These are phyloP conservation scores for Pyricularia sp. DNA, from an alignment of 2,329 filamentous ascomycete species.

Conservation along the genomic window DNA sequence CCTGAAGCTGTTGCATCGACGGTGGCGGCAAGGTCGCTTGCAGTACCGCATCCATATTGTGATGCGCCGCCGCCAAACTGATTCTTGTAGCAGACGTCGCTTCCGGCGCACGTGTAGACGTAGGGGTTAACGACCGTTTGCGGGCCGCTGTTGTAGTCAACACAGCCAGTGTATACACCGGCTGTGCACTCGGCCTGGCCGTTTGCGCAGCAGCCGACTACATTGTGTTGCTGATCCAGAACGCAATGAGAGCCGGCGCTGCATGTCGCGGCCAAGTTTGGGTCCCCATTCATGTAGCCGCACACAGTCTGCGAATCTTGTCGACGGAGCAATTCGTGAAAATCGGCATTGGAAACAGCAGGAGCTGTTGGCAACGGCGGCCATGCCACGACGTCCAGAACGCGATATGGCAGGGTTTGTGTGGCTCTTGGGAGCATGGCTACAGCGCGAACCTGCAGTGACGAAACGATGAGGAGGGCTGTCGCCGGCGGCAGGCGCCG, in stretches of 20 bases:
- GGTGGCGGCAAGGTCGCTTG: conserved; percentile 32
- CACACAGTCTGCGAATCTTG: conserved; percentile 40
- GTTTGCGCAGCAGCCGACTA: conserved; percentile 32
- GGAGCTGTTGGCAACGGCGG: conserved; percentile 25
- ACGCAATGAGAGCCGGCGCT: conserved; percentile 41
- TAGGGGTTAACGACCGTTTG: conserved; percentile 42
- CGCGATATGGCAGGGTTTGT: conserved; percentile 15
- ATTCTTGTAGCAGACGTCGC: conserved; percentile 42
- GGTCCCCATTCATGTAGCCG: conserved; percentile 41
- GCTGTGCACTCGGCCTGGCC: conserved; percentile 32
- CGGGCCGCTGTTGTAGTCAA: conserved; percentile 35
- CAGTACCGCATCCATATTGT: conserved; percentile 44
- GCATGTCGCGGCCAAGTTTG: conserved; percentile 41
- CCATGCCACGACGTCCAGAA: conserved; percentile 19
- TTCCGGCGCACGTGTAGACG: conserved; percentile 39
- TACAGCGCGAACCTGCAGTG: conserved; percentile 13
- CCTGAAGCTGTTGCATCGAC: conserved; percentile 35
- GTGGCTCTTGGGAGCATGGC: conserved; percentile 11
- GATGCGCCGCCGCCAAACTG: conserved; percentile 39
- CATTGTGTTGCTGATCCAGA: conserved; percentile 24
- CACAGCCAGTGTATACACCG: conserved; percentile 44
- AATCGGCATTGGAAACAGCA: conserved; percentile 21
- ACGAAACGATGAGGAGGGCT: conserved; percentile 16
- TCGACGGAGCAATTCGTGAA: conserved; percentile 23
- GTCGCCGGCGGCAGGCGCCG: conserved; percentile 16